Conservation (phyloP, 2,329 filamentous ascomycete genomes). For the Fusarium dlaminii region DNA sequence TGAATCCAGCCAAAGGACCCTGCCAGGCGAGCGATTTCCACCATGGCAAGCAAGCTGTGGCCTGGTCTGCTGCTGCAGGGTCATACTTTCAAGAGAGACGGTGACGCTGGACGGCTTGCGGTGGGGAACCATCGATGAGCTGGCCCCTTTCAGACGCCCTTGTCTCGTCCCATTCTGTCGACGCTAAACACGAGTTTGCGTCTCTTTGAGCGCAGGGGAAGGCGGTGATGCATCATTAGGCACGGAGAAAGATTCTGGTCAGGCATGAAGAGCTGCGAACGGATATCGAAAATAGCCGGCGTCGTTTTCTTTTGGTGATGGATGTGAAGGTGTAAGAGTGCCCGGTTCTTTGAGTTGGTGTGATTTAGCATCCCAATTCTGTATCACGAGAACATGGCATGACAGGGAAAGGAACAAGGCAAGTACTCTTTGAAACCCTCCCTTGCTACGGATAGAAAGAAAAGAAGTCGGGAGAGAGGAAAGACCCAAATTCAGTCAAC, state of each 20-base stretch:
- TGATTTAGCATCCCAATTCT: slow-evolving; percentile 3
- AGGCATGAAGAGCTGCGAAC: slow-evolving; percentile 36
- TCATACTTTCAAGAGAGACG: slow-evolving; percentile 40
- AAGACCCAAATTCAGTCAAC: neutral
- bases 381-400: slow-evolving; percentile 15
- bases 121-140: slow-evolving; percentile 44
- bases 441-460: neutral
- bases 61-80: slow-evolving; percentile 34
- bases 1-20: slow-evolving; percentile 28
- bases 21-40: slow-evolving; percentile 24
- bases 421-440: neutral
- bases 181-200: slow-evolving; percentile 40
- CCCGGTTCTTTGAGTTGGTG: slow-evolving; percentile 8
- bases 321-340: slow-evolving; percentile 17
- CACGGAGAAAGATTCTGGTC: slow-evolving; percentile 34
- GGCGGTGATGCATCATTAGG: slow-evolving; percentile 45
- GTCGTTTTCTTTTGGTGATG: slow-evolving; percentile 5
- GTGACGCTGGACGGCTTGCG: slow-evolving; percentile 41
- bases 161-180: slow-evolving; percentile 42
- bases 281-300: slow-evolving; percentile 6
- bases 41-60: slow-evolving; percentile 13
- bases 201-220: slow-evolving; percentile 38
- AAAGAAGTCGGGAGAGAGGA: neutral
- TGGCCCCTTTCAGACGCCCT: slow-evolving; percentile 43
- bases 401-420: neutral